Evolutionary conservation across 2,329 filamentous ascomycete species (phyloP), one percentile per base, ranked within the genome.

Genomic region (Fusarium keratoplasticum): DNA sequence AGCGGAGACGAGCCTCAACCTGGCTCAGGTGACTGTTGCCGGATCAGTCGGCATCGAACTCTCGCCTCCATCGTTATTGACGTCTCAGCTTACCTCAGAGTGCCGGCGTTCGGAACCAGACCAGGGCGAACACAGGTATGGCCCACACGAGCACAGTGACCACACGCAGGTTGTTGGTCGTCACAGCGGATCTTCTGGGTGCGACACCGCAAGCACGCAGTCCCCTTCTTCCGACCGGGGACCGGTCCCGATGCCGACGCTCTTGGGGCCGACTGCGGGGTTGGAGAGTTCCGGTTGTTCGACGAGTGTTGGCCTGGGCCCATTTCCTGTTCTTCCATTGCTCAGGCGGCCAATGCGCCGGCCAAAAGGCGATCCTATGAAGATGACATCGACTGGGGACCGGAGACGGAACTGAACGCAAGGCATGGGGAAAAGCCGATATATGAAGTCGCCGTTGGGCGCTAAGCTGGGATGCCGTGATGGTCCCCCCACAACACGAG

Each of bases 161-260:
- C 70, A 64, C 80, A 82, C 7, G 80, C 38, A 31, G 59, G 77
- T 27, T 79, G 79, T 22, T 68, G 68, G 22, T 78, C 78, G 55
- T 82, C 80, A 60, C 80, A 82, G 10, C 80, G 77, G 54, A 80
- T 81, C 71, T 82, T 82, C 69, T 81, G 79, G 18, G 76, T 80
- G 8, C 80, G 78, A 61, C 80, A 81, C 22, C 80, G 76, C 47
- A 77, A 74, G 62, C 80, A 81, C 44, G 80, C 80, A 9, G 80
- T 82, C 7, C 81, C 80, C 61, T 82, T 82, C 70, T 78, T 71
- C 16, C 69, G 64, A 18, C 66, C 66, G 14, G 57, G 36, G 9
- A 22, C 61, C 33, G 40, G 66, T n/a, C 36, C 52, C 29, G 68
- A 50, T 44, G 42, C 59, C 25, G 55, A 27, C 25, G 27, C 50